These are phyloP conservation scores for Bisporella sp. DNA, from an alignment of 2,329 filamentous ascomycete genomes.

Conservation along the genomic window DNA sequence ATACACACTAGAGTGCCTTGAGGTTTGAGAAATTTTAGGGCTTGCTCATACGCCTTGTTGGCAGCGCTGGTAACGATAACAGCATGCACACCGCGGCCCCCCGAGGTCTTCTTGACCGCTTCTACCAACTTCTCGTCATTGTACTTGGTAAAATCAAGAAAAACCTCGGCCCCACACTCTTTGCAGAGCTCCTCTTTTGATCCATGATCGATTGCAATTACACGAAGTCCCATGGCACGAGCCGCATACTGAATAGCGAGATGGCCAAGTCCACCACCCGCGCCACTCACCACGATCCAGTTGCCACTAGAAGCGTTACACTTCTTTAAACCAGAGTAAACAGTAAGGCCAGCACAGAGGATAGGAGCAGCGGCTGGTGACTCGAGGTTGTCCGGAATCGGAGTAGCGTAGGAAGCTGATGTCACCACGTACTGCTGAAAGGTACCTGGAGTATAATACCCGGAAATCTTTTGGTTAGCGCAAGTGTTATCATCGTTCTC, in stretches of 20 bases:
- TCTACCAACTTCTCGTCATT: slow-evolving; percentile 38
- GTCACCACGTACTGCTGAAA: slow-evolving; percentile 36
- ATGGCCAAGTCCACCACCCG: slow-evolving; percentile 55
- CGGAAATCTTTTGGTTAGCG: slow-evolving; percentile 41
- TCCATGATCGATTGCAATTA: slow-evolving; percentile 55
- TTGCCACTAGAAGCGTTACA: slow-evolving; percentile 36
- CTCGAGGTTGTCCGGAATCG: slow-evolving; percentile 44
- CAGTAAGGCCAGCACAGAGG: slow-evolving; percentile 60
- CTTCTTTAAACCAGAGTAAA: slow-evolving; percentile 54
- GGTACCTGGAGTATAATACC: slow-evolving; percentile 47
- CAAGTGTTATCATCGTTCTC: slow-evolving; percentile 49
- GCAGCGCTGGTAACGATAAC: slow-evolving; percentile 41
- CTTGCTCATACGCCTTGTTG: slow-evolving; percentile 40
- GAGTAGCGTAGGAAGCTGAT: slow-evolving; percentile 48
- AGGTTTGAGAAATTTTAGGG: slow-evolving; percentile 35
- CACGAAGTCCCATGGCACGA: slow-evolving; percentile 49
- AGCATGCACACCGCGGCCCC: slow-evolving; percentile 24
- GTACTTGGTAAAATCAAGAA: slow-evolving; percentile 53
- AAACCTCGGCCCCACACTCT: slow-evolving; percentile 54
- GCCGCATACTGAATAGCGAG: slow-evolving; percentile 46
- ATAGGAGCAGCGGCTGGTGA: slow-evolving; percentile 55
- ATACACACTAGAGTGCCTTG: slow-evolving; percentile 41
- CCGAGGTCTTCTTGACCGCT: slow-evolving; percentile 1
- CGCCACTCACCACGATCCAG: slow-evolving; percentile 45
- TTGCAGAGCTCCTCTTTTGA: slow-evolving; percentile 45